These are phyloP conservation scores for Glycine soja DNA, from an alignment of 306 rosid species.

Conservation along the genomic window DNA sequence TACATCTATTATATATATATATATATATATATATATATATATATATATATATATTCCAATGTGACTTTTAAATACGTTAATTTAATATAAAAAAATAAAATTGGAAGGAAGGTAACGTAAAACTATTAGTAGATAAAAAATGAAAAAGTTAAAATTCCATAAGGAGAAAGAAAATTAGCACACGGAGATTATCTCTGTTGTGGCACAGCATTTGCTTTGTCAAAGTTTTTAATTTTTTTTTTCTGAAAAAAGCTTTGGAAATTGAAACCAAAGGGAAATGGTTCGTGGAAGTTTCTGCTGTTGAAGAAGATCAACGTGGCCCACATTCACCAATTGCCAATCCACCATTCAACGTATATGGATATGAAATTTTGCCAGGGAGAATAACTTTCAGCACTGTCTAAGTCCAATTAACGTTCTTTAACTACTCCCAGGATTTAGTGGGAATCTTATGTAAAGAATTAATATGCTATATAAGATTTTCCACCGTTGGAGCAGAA, in stretches of 20 bases:
- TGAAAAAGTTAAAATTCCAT: background rate
- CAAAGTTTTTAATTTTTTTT: background rate
- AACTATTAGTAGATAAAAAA: too few species aligned
- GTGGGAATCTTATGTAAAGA: conserved; percentile 26
- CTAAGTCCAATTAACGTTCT: conserved; percentile 12
- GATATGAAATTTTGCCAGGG: background rate
- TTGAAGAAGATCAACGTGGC: conserved; percentile 13
- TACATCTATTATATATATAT: too few species aligned
- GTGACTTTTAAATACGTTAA: too few species aligned
- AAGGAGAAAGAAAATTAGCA: conserved; percentile 9
- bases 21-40: too few species aligned
- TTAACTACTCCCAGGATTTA: background rate
- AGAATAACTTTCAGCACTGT: background rate
- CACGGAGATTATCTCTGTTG: background rate
- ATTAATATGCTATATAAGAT: too few species aligned
- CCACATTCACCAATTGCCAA: conserved; percentile 43
- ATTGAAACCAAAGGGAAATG: background rate
- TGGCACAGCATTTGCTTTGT: background rate
- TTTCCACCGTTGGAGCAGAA: conserved; percentile 27
- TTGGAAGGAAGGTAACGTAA: too few species aligned
- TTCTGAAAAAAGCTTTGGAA: background rate
- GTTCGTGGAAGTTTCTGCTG: conserved; percentile 20
- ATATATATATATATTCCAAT: too few species aligned
- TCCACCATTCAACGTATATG: conserved; percentile 64
- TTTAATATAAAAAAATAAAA: too few species aligned